Evolutionary conservation across 2,329 filamentous ascomycete genomes (phyloP), one percentile per base, ranked within the genome.

Genomic region (Hypoxylon sp.): DNA sequence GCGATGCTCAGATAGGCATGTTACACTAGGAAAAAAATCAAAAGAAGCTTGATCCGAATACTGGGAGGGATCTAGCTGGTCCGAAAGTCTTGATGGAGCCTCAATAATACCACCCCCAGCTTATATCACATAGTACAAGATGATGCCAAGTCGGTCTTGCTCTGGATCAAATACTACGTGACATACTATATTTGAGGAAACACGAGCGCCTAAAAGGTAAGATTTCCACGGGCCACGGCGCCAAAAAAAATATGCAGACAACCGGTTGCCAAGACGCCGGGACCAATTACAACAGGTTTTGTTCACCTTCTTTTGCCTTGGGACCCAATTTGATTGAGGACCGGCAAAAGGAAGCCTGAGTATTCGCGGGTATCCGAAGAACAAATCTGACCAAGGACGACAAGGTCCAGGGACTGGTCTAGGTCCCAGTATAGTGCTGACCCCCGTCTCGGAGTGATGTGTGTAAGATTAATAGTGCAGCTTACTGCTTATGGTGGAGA

Each of bases 351-450:
- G 38, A 19, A 43, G 38, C 38, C 38, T 43, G 38, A 17, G 38
- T 43, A 43, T 43, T 43, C 38, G 38, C 17, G n/a, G n/a, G 38
- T n/a, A 5, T 43, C 38, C 38, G 38, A 43, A 19, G 2, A 17
- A 43, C 38, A 19, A 21, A 9, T 43, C 38, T 21, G 17, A 21
- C 17, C 17, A 19, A 19, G 38, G 10, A 43, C 17, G 4, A 9
- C 17, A 21, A 6, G 38, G 38, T 43, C 11, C 10, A 5, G 38
- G 17, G 34, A 38, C 38, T 17, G 9, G n/a, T 43, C 38, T 43
- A 43, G 38, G 38, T 43, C 17, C 38, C 38, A 43, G 21, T 43
- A 43, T 43, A 43, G 38, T 43, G 38, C 38, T 43, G 17, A 43
- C 38, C 38, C 38, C 38, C 38, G 17, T 17, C 19, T 43, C 38